Percentiles rank a stretch among this genome's conserved stretches.
phyloP scores from a whole-genome alignment of 2,329 filamentous ascomycete genomes.

The Diaporthe velutina region DNA sequence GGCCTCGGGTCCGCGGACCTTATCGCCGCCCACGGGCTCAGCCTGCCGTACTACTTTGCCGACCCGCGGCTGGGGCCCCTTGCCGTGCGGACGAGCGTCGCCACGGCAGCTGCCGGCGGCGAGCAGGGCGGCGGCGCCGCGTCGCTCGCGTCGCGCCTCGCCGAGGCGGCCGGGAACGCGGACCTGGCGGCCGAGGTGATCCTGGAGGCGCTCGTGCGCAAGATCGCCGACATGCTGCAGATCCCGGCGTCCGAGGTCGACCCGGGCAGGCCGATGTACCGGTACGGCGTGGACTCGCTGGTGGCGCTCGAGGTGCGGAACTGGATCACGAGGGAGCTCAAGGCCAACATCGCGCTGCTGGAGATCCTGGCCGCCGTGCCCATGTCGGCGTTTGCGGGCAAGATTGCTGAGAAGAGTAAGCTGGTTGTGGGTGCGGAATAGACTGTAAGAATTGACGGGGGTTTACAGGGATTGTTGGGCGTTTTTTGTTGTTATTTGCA shows the following conservation, averaged over 20 bases:
- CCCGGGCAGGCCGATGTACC: slow-evolving; percentile 33
- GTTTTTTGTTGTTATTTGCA: not conserved
- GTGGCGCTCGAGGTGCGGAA: slow-evolving; percentile 38
- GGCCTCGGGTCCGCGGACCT: slow-evolving; percentile 36
- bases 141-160: slow-evolving; percentile 33
- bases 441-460: not conserved
- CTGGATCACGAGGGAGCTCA: slow-evolving; percentile 38
- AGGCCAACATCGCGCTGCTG: slow-evolving; percentile 34
- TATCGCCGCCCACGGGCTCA: slow-evolving; percentile 35
- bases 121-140: slow-evolving; percentile 21
- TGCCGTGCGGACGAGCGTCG: slow-evolving; percentile 24
- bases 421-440: slow-evolving; percentile 11
- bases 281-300: slow-evolving; percentile 37
- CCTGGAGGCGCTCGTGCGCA: slow-evolving; percentile 33
- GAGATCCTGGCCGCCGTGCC: slow-evolving; percentile 37
- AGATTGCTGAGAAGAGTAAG: slow-evolving; percentile 37
- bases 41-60: slow-evolving; percentile 35
- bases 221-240: slow-evolving; percentile 38
- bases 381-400: slow-evolving; percentile 34
- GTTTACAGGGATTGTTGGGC: not conserved
- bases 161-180: slow-evolving; percentile 11
- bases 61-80: slow-evolving; percentile 36
- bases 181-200: slow-evolving; percentile 33
- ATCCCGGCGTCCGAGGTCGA: slow-evolving; percentile 36
- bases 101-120: not conserved